Evolutionary conservation across 1,139 yeast species (phyloP).

Genomic region (Zygosaccharomyces sapae): DNA sequence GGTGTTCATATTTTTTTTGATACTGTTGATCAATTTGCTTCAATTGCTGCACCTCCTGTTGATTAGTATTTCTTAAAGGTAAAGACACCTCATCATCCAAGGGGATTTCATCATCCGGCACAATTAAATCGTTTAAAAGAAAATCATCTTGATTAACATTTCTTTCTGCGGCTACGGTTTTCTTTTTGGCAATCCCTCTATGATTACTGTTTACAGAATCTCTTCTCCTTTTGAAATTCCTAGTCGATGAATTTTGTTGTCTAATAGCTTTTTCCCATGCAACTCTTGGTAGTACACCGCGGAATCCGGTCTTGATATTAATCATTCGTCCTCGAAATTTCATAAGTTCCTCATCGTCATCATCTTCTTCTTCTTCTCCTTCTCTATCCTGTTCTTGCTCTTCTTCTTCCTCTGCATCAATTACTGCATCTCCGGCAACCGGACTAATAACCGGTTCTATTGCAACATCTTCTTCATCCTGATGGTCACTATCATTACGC

Average conservation of each 20-base stretch:
- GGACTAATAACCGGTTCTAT: not conserved
- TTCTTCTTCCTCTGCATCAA: not conserved
- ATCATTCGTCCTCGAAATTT: slow-evolving; percentile 31
- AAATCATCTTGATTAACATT: slow-evolving; percentile 16
- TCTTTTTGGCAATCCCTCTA: slow-evolving; percentile 29
- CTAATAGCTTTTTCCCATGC: slow-evolving; percentile 32
- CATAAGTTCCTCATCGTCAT: slow-evolving; percentile 12
- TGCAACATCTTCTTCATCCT: not conserved
- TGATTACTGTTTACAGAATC: slow-evolving; percentile 7
- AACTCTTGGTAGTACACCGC: slow-evolving; percentile 32
- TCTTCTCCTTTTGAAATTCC: not conserved
- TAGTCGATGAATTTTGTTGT: not conserved
- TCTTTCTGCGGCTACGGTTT: slow-evolving; percentile 1
- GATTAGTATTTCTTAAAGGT: not conserved
- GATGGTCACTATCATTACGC: not conserved
- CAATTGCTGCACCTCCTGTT: slow-evolving; percentile 6
- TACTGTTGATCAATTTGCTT: slow-evolving; percentile 14
- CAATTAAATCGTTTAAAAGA: slow-evolving; percentile 22
- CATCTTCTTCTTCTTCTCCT: slow-evolving; percentile 2
- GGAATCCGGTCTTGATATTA: slow-evolving; percentile 31
- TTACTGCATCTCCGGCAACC: slow-evolving; percentile 4
- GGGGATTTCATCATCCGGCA: slow-evolving; percentile 15
- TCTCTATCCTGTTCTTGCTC: not conserved
- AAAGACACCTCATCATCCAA: not conserved
- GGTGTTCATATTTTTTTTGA: slow-evolving; percentile 13